Base-by-base conservation (phyloP, 2,329 filamentous ascomycete genomes). In the Beauveria asiatica region DNA sequence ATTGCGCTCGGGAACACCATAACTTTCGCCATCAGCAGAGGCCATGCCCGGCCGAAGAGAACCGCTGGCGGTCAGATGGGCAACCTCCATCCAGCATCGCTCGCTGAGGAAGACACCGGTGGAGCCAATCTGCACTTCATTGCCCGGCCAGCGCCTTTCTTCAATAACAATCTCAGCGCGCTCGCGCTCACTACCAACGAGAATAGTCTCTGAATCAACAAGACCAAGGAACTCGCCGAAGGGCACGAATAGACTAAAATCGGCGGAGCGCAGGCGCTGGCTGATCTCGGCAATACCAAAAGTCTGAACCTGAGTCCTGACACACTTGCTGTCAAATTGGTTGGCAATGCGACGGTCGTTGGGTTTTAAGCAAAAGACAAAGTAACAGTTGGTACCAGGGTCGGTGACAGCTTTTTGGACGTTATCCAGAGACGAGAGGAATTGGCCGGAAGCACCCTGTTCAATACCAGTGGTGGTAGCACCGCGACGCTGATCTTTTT, bases 311-410 rank as follows among this genome's bases (percentile, higher is more conserved):
- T 99, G 94, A 11, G 89, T 90, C 4, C 94, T 87, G 23, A 99
- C 94, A 71, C 94, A 99, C 74, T 97, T 97, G 82, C 92, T 97
- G 73, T 99, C 94, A 67, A 97, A 99, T 70, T 99, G 94, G 67
- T 99, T 99, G 63, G 94, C 93, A 65, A 99, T 99, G 54, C 94
- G 86, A 57, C 94, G 84, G 71, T 99, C 94, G 67, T 99, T 99
- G 23, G 94, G 93, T 75, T 99, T 99, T 64, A 99, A 76, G 69
- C 94, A 99, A 74, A 99, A 97, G 49, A 99, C 84, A 67, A 97
- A 97, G 74, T 99, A 99, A 1, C 89, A 84, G 69, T 99, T 99
- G 11, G 92, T 89, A 69, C 92, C 90, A 4, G 87, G 83, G 2
- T 89, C 85, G 2, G 85, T 88, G 49, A 99, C 79, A 2, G 91